A percentile compares a stretch with the other conserved stretches of the same genome.
These are phyloP conservation scores for Vitis riparia DNA, from an alignment of 164 flowering plant species.

Conservation along the genomic window DNA sequence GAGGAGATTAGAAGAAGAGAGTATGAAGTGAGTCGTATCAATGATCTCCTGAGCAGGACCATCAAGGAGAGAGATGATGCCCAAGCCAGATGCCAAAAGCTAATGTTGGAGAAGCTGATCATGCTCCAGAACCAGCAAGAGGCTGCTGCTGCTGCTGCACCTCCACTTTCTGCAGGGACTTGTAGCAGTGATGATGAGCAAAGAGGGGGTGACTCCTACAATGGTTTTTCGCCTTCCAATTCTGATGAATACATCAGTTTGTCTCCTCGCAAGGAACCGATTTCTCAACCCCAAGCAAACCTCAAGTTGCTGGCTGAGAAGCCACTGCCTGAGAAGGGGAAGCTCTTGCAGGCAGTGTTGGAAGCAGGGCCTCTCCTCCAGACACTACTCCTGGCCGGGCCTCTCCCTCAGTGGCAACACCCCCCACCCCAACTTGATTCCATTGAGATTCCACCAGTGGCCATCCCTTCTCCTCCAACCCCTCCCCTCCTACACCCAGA, in stretches of 20 bases:
- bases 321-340: slow-evolving; percentile 44
- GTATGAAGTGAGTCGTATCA: slow-evolving; percentile 38
- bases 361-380: slow-evolving; percentile 44
- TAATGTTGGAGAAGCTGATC: slow-evolving; percentile 30
- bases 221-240: slow-evolving; percentile 3
- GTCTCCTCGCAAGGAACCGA: neutral
- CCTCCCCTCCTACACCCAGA: slow-evolving; percentile 3
- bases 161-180: slow-evolving; percentile 1
- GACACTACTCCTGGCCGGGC: slow-evolving; percentile 42
- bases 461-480: slow-evolving; percentile 12
- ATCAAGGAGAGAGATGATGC: slow-evolving; percentile 51
- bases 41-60: slow-evolving; percentile 29
- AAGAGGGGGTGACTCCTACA: slow-evolving; percentile 7
- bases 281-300: neutral
- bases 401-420: slow-evolving; percentile 47
- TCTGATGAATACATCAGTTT: neutral
- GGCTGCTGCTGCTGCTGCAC: neutral
- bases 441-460: slow-evolving; percentile 36
- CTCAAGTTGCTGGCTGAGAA: slow-evolving; percentile 12
- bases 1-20: slow-evolving; percentile 56
- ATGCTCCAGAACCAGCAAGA: slow-evolving; percentile 12
- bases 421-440: slow-evolving; percentile 42
- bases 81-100: slow-evolving; percentile 29
- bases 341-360: slow-evolving; percentile 42
- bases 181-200: slow-evolving; percentile 19